These are phyloP conservation scores for Colletotrichum lini DNA, from an alignment of 2,329 filamentous ascomycete species.

Conservation along the genomic window DNA sequence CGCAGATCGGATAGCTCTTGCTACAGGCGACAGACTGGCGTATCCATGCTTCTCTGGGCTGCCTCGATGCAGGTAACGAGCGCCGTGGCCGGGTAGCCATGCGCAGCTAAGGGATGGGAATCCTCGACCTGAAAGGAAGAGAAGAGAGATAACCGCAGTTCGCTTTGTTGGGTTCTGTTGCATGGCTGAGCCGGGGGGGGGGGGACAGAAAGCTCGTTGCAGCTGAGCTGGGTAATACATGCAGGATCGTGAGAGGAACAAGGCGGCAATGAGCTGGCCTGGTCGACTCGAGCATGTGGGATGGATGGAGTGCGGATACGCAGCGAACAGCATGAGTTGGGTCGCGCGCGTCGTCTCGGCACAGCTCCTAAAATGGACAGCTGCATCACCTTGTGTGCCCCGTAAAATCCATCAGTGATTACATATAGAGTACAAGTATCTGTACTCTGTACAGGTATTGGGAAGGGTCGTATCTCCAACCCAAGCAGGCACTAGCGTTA, in stretches of 20 bases:
- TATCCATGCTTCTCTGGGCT: slow-evolving; percentile 9
- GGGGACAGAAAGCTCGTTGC: neutral
- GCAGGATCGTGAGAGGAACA: neutral
- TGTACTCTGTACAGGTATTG: neutral
- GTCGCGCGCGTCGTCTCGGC: slow-evolving; percentile 22
- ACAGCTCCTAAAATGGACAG: slow-evolving; percentile 29
- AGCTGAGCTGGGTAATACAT: neutral
- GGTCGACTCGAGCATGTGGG: slow-evolving; percentile 34
- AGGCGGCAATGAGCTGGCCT: slow-evolving; percentile 22
- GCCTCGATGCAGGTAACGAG: slow-evolving; percentile 21
- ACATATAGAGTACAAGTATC: too few species aligned
- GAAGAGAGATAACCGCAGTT: slow-evolving; percentile 20
- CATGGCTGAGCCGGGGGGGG: slow-evolving; percentile 13
- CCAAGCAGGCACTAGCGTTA: slow-evolving; percentile 19
- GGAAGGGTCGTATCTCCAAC: slow-evolving; percentile 21
- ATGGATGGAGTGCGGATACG: neutral
- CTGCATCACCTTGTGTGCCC: slow-evolving; percentile 35
- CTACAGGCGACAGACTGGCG: slow-evolving; percentile 25
- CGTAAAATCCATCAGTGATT: slow-evolving; percentile 16
- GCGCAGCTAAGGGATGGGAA: slow-evolving; percentile 7
- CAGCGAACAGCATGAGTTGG: slow-evolving; percentile 10
- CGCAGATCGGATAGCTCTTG: slow-evolving; percentile 8
- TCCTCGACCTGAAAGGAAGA: neutral
- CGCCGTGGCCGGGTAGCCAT: slow-evolving; percentile 22
- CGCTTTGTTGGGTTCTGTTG: slow-evolving; percentile 7